Conservation (phyloP, 2,329 filamentous ascomycete species). For the Colletotrichum magnum region DNA sequence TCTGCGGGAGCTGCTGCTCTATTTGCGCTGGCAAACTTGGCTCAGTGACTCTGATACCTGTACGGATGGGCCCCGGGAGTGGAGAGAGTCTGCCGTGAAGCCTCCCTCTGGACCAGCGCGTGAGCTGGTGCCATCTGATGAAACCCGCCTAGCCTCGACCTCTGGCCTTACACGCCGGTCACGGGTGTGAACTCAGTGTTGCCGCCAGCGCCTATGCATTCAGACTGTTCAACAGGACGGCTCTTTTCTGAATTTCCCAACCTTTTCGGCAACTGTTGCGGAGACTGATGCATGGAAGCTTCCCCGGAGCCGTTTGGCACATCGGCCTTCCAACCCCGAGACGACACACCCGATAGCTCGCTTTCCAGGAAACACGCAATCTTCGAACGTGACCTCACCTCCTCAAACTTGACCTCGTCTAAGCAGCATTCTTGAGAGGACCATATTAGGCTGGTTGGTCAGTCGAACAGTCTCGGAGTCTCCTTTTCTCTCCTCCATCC, state of each 20-base stretch:
- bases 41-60: constrained; percentile 43
- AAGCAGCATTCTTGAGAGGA: background rate
- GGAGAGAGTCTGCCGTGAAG: constrained; percentile 53
- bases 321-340: constrained; percentile 39
- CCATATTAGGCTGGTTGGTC: constrained; percentile 25
- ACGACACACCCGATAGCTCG: constrained; percentile 38
- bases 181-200: constrained; percentile 20
- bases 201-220: background rate
- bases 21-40: constrained; percentile 61
- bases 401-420: constrained; percentile 17
- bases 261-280: constrained; percentile 25
- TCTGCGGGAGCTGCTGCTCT: constrained; percentile 49
- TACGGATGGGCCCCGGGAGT: constrained; percentile 53
- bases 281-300: constrained; percentile 37
- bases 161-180: constrained; percentile 39
- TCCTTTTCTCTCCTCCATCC: constrained; percentile 33
- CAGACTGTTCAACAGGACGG: constrained; percentile 19
- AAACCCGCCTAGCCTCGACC: constrained; percentile 56
- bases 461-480: constrained; percentile 31
- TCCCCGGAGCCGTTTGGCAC: constrained; percentile 44
- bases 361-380: constrained; percentile 16
- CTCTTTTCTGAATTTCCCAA: constrained; percentile 1
- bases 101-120: constrained; percentile 51
- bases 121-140: constrained; percentile 54
- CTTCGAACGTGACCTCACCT: constrained; percentile 1